Evolutionary conservation across 352 stramenopile species (phyloP).

Genomic region (Blastocystis sp.): DNA sequence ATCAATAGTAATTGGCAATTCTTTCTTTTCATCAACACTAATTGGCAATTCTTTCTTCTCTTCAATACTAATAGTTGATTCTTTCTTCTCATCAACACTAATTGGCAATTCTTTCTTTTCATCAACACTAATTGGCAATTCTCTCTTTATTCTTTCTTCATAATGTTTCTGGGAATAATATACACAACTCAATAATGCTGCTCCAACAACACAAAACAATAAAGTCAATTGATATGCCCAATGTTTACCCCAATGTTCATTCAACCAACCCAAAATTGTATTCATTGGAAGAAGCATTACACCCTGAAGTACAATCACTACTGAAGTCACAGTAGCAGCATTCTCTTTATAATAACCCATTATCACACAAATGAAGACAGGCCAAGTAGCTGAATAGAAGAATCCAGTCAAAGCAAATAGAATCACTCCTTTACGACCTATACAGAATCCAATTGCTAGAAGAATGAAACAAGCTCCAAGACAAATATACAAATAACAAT

Average conservation of each 20-base stretch:
- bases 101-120: too few relatives aligned
- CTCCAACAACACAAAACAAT: neutral
- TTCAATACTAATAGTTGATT: too few relatives aligned
- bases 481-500: constrained; percentile 19
- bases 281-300: neutral
- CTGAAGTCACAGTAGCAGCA: neutral
- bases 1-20: too few relatives aligned
- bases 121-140: too few relatives aligned
- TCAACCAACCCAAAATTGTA: neutral
- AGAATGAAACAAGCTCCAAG: neutral
- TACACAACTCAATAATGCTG: neutral
- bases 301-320: neutral
- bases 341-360: constrained; percentile 26
- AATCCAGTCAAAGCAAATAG: neutral
- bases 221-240: neutral
- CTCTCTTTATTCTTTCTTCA: neutral
- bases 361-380: constrained; percentile 8
- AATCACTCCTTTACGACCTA: neutral
- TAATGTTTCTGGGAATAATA: neutral
- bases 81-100: neutral
- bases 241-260: neutral
- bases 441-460: neutral
- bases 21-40: too few relatives aligned
- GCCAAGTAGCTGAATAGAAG: constrained; percentile 20
- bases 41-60: too few relatives aligned